phyloP scores from a whole-genome alignment of 2,329 filamentous ascomycete species.

The Sphaceloma murrayae region DNA sequence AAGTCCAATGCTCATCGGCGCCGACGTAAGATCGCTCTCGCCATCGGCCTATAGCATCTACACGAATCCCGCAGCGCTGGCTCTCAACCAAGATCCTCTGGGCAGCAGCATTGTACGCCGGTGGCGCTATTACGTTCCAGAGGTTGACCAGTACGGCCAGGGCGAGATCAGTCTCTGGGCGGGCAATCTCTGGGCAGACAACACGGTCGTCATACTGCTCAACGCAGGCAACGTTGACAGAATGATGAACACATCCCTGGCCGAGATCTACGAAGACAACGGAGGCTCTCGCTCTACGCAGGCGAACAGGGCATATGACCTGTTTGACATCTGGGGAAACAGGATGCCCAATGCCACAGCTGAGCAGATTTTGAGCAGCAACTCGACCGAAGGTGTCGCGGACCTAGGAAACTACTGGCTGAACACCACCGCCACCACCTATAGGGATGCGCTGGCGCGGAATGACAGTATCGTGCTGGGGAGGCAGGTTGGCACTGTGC shows the following conservation, averaged over 20 bases:
- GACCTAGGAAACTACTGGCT: slow-evolving; percentile 33
- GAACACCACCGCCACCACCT: slow-evolving; percentile 42
- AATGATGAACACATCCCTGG: slow-evolving; percentile 42
- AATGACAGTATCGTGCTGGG: slow-evolving; percentile 41
- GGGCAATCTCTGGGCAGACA: slow-evolving; percentile 38
- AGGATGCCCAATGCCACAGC: slow-evolving; percentile 43
- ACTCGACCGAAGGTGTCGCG: slow-evolving; percentile 22
- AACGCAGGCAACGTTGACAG: slow-evolving; percentile 39
- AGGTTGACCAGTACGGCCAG: slow-evolving; percentile 35
- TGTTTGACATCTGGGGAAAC: slow-evolving; percentile 48
- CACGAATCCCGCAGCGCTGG: slow-evolving; percentile 41
- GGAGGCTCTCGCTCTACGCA: slow-evolving; percentile 34
- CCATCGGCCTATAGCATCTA: slow-evolving; percentile 38
- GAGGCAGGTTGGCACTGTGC: slow-evolving; percentile 35
- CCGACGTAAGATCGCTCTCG: slow-evolving; percentile 34
- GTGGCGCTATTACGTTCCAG: slow-evolving; percentile 37
- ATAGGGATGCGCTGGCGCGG: slow-evolving; percentile 38
- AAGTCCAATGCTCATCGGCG: slow-evolving; percentile 41
- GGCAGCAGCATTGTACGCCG: slow-evolving; percentile 35
- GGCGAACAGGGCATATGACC: slow-evolving; percentile 38
- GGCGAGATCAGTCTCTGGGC: slow-evolving; percentile 45
- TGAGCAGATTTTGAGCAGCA: slow-evolving; percentile 26
- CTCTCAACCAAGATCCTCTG: slow-evolving; percentile 41
- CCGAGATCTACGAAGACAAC: slow-evolving; percentile 45
- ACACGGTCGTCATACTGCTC: slow-evolving; percentile 42